A percentile compares a stretch with the other conserved stretches of the same genome.
Evolutionary conservation across 805 yeast genomes (phyloP).

Genomic region (Cyberlindnera euphorbiae): DNA sequence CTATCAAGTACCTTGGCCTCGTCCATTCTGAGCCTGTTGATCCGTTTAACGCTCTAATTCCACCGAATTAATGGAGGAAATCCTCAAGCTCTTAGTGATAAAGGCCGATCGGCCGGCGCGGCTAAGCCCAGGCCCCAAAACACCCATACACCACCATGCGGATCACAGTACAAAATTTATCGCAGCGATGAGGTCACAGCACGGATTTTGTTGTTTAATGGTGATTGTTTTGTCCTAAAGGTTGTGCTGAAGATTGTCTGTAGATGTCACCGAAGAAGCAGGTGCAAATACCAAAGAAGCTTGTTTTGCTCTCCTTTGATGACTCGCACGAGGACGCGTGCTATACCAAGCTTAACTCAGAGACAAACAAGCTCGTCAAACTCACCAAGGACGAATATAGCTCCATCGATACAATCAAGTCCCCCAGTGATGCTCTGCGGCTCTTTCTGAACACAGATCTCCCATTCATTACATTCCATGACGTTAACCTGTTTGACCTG

Average conservation of each 20-base stretch:
- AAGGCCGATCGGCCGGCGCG: no score
- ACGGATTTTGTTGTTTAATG: no score
- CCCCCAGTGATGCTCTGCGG: constrained; percentile 8
- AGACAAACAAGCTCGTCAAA: constrained; percentile 9
- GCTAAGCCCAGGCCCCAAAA: no score
- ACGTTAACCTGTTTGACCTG: constrained; percentile 18
- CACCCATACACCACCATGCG: no score
- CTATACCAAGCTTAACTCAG: constrained; percentile 7
- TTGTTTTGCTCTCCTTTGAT: constrained; percentile 10
- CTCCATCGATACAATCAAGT: neutral
- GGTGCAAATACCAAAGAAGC: constrained; percentile 5
- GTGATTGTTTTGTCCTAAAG: no score
- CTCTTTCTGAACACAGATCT: constrained; percentile 17
- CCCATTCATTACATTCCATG: constrained; percentile 22
- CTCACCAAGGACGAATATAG: constrained; percentile 2
- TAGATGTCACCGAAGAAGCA: neutral
- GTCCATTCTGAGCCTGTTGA: constrained; percentile 1
- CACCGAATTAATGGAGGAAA: no score
- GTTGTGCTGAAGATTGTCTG: no score
- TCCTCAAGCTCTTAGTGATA: no score
- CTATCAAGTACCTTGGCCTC: constrained; percentile 12
- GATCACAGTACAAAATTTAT: no score
- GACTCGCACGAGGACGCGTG: constrained; percentile 10
- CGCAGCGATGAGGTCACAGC: no score
- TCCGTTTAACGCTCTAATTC: no score